Evolutionary conservation across 1,284 basidiomycete genomes (phyloP), one percentile per base, ranked within the genome.

Genomic region (Waitea zeae): DNA sequence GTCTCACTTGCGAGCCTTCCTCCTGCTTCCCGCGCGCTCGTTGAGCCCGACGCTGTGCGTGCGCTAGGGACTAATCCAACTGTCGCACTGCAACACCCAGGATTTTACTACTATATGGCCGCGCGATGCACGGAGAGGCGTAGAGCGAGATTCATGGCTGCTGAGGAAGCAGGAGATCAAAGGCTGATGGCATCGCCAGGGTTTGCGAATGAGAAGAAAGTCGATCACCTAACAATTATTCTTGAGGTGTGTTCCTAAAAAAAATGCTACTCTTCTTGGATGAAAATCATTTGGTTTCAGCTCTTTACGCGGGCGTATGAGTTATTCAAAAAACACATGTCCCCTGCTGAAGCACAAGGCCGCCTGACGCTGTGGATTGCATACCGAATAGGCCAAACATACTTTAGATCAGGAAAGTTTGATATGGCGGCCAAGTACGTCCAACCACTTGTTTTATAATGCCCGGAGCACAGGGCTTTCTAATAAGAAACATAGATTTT

Each of bases 241-340:
- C 59, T 90, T 20, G 90, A 95, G 64, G 84, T 81, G 38, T 33
- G 57, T 6, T 17, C n/a, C 30, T 30, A 18, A 12, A 5, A 6
- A 5, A 28, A 17, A 13, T 18, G 12, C 27, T 12, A 28, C 20
- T 34, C 7, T 19, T 13, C 2, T 13, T 24, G 30, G 17, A 31
- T 41, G 33, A 27, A 17, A 27, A 22, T 24, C 33, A 38, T 17
- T 19, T 31, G 12, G 27, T 13, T 24, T n/a, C 38, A 89, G 82
- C 64, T 95, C 1, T 89, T 87, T 47, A 90, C 84, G 1, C 86
- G 89, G 48, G 67, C 90, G 1, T 92, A 93, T 49, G 81, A 90
- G 43, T 52, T 87, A 7, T 87, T 93, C 61, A 92, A 89, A 55
- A 77, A 72, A 42, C 66, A 79, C 45, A 62, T 58, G 26, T 53